Evolutionary conservation across 2,329 filamentous ascomycete species (phyloP).

Genomic region (Balansia obtecta): DNA sequence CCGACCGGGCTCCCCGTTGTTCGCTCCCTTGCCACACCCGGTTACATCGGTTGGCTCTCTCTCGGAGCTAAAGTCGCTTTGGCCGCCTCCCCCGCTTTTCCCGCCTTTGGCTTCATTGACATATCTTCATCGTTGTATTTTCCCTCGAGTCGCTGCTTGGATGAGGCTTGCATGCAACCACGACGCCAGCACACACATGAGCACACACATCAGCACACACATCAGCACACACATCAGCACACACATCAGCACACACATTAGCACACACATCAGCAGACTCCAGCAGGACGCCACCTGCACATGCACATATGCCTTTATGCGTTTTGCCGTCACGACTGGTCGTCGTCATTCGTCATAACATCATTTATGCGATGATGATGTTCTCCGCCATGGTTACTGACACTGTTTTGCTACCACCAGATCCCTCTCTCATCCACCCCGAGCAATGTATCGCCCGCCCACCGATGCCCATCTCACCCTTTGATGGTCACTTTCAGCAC

Average conservation of each 20-base stretch:
- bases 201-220: no score
- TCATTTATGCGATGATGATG: not conserved
- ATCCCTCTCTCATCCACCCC: conserved; percentile 44
- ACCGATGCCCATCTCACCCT: conserved; percentile 32
- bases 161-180: not conserved
- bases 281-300: no score
- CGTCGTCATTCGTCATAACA: not conserved
- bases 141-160: not conserved
- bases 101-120: not conserved
- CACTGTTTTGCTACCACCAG: conserved; percentile 24
- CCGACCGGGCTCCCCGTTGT: not conserved
- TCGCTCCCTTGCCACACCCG: not conserved
- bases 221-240: no score
- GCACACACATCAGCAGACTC: no score
- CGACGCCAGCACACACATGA: no score
- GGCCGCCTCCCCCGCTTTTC: not conserved
- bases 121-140: not conserved
- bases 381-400: conserved; percentile 17
- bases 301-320: no score
- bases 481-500: conserved; percentile 36
- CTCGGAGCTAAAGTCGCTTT: not conserved
- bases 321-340: no score
- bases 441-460: conserved; percentile 38
- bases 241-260: no score
- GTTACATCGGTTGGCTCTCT: no score